Base-by-base conservation (phyloP, 202 grass and related monocot genomes). In the Eragrostis tef region DNA sequence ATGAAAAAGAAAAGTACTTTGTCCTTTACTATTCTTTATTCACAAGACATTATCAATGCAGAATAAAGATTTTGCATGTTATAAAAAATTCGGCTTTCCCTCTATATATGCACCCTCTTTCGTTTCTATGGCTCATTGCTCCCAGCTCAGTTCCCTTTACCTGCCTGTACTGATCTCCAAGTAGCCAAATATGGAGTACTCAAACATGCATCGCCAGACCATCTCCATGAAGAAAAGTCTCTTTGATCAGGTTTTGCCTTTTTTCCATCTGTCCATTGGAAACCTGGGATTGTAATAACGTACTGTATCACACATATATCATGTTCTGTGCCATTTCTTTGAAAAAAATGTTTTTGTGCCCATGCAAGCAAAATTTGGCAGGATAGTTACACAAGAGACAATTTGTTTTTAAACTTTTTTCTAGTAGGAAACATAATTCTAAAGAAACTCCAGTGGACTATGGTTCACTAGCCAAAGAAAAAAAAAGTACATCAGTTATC, bases 221-320 rank as follows among this genome's bases (percentile, higher is more conserved):
- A 69, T 49, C 83, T 86, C 54, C 83, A 86, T 88, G 91, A 93
- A 90, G 91, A 93, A 86, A 87, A 90, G 60, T 64, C 70, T 89
- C 64, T 89, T 91, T 68, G 92, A 94, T 94, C 92, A 94, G 92
- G 92, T 94, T 82, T 79, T 59, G 74, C 79, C 6, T 66, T 34
- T 70, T 2, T 27, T 34, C 20, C 58, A 61, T 80, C 36, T 60
- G 36, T 79, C 74, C 67, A 75, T 82, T 14, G 44, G 19, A 77
- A 73, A 89, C 20, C 31, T 67, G 17, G 41, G 22, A 61, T 77
- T 60, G 42, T 59, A 73, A 71, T 63, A 9, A 71, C 44, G 71
- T 44, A 79, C 41, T 45, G 14, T 71, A 46, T 68, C 21, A 29
- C 47, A 36, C 20, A 27, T 31, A 13, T 75, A 47, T 68, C 14